A percentile compares a stretch with the other conserved stretches of the same genome.
Evolutionary conservation across 176 grass and related monocot genomes (phyloP).

Genomic region (Eleusine coracana): DNA sequence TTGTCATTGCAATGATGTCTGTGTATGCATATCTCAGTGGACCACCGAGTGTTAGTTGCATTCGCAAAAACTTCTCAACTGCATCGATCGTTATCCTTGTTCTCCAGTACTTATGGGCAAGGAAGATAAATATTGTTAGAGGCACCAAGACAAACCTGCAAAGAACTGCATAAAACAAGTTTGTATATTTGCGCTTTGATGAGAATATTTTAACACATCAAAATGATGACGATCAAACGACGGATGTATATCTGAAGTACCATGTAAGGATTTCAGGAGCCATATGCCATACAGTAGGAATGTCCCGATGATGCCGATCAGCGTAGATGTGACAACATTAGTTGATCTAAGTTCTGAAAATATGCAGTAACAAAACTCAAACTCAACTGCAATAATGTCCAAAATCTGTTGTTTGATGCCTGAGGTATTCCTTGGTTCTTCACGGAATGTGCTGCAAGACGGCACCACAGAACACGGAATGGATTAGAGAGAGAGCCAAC

Average conservation of each 20-base stretch:
- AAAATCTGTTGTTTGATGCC: background rate
- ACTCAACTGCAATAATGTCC: too few relatives aligned
- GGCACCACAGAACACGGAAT: background rate
- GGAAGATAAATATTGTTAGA: too few relatives aligned
- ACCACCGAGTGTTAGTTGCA: background rate
- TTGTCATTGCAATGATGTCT: background rate
- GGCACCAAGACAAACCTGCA: background rate
- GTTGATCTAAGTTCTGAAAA: too few relatives aligned
- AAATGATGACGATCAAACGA: background rate
- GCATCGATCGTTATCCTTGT: background rate
- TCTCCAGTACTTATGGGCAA: background rate
- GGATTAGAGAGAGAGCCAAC: background rate
- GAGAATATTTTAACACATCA: too few relatives aligned
- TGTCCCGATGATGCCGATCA: too few relatives aligned
- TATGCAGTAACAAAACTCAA: too few relatives aligned
- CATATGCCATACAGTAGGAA: too few relatives aligned
- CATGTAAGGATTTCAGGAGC: background rate
- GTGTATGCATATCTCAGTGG: background rate
- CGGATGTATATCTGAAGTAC: background rate
- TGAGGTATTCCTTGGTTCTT: background rate
- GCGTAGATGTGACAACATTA: too few relatives aligned
- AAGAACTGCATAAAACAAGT: conserved; percentile 29
- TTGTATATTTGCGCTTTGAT: too few relatives aligned
- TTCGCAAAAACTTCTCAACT: background rate
- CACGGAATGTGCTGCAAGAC: background rate